Evolutionary conservation across 495 filamentous ascomycete genomes (phyloP).

Genomic region (Annulohypoxylon nitens): DNA sequence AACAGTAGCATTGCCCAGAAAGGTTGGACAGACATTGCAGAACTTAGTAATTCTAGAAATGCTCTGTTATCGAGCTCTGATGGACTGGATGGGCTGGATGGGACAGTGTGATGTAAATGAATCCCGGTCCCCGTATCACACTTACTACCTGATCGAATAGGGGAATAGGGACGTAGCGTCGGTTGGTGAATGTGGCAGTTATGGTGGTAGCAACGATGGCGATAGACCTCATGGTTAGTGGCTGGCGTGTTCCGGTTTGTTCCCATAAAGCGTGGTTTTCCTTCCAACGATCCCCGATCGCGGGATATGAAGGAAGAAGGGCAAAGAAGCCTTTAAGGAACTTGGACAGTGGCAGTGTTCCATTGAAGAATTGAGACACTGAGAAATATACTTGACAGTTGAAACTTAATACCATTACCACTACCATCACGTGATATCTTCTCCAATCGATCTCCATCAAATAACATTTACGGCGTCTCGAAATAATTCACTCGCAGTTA

Average conservation of each 20-base stretch:
- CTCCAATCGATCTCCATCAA: constrained; percentile 7
- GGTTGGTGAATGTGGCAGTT: constrained; percentile 19
- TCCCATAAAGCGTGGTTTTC: constrained; percentile 38
- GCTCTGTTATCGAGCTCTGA: constrained; percentile 13
- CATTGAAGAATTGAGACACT: not conserved
- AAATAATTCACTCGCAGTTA: constrained; percentile 10
- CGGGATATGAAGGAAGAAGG: constrained; percentile 18
- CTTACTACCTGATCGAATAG: constrained; percentile 33
- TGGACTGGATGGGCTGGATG: constrained; percentile 12
- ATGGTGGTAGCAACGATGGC: constrained; percentile 20
- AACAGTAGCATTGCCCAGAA: constrained; percentile 42
- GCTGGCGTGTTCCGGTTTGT: constrained; percentile 37
- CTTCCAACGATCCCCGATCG: constrained; percentile 36
- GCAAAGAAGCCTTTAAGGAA: constrained; percentile 3
- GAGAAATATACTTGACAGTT: constrained; percentile 1
- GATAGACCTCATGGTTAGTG: constrained; percentile 8
- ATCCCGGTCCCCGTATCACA: constrained; percentile 25
- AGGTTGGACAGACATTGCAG: constrained; percentile 28
- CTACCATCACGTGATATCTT: constrained; percentile 30
- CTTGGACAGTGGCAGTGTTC: not conserved
- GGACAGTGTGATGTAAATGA: constrained; percentile 39
- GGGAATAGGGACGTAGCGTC: constrained; percentile 2
- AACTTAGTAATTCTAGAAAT: constrained; percentile 45
- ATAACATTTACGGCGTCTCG: constrained; percentile 1
- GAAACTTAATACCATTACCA: constrained; percentile 18